Base-by-base conservation (phyloP, 1,139 yeast genomes). In the Maudiozyma humilis region DNA sequence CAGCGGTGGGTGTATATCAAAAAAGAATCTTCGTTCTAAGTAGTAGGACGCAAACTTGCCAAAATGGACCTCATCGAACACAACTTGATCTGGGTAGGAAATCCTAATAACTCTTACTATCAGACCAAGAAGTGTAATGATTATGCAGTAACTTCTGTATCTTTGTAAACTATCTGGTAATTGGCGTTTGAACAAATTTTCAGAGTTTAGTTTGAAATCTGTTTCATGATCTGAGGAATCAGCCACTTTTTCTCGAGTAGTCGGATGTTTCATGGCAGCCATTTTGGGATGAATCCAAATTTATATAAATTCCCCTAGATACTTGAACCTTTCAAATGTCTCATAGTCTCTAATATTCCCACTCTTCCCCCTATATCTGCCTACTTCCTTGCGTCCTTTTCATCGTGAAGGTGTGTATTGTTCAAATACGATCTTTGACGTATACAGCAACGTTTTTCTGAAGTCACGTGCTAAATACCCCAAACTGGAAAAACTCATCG, bases 1-100 rank as follows among this genome's bases (percentile, higher is more conserved):
- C 66, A 93, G 83, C 15, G 98, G 99, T 34, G 99, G 99, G 65
- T 93, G 99, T 47, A 93, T 76, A 65, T 93, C 99, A 63, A 93
- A 91, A 65, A 87, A 93, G 65, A 85, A 86, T 0, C 89, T 80
- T 47, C 93, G 70, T 61, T 85, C 83, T 48, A 86, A 66, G 63
- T 86, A 86, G 60, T 84, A 87, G 14, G 95, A 81, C 20, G 96
- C 96, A 66, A 89, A 88, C 62, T 88, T 88, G 36, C 98, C 98
- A 60, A 91, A 91, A 65, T 91, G 98, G 25, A 91, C 98, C 63
- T 91, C 99, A 68, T 91, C 99, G 57, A 93, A 91, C 17, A 91
- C 98, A 44, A 91, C 98, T 62, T 84, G 84, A 47, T 72, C 69
- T 1, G 98, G 98, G 50, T 71, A 72, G 56, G 79, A 72, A 48